Evolutionary conservation across 2,329 filamentous ascomycete species (phyloP).

Genomic region (Colletotrichum eremochloae): DNA sequence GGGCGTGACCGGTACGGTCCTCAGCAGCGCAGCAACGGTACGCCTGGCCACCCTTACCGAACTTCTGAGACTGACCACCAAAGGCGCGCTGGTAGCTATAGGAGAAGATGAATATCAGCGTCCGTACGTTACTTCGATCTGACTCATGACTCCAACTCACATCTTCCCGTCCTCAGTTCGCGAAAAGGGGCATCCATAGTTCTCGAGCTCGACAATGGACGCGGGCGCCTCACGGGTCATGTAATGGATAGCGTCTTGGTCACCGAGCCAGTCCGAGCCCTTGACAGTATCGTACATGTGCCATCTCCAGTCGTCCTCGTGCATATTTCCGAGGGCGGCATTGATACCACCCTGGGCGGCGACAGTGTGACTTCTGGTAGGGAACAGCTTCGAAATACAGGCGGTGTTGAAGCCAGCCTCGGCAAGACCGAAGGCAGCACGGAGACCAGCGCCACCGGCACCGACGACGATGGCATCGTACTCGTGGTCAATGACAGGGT

Average conservation of each 20-base stretch:
- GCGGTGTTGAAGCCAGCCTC: constrained; percentile 92
- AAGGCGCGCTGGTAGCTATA: constrained; percentile 94
- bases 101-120: constrained; percentile 44
- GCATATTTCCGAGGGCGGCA: constrained; percentile 93
- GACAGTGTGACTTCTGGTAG: constrained; percentile 87
- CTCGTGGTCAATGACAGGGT: constrained; percentile 97
- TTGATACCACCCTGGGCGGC: constrained; percentile 89
- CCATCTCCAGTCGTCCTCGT: constrained; percentile 98
- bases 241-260: constrained; percentile 98
- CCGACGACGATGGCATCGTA: constrained; percentile 97
- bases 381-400: constrained; percentile 89
- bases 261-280: constrained; percentile 96
- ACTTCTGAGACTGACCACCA: constrained; percentile 96
- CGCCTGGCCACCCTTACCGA: constrained; percentile 95
- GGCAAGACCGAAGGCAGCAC: constrained; percentile 86
- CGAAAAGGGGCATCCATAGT: constrained; percentile 97
- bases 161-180: constrained; percentile 97
- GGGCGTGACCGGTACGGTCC: constrained; percentile 95
- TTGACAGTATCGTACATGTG: constrained; percentile 99
- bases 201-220: constrained; percentile 94
- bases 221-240: constrained; percentile 96
- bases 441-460: constrained; percentile 84
- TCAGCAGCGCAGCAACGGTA: constrained; percentile 97
- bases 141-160: constrained; percentile 60
- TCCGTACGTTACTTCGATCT: not conserved